These are phyloP conservation scores for Hypericum perforatum DNA, from an alignment of 345 rosid species.

Conservation along the genomic window DNA sequence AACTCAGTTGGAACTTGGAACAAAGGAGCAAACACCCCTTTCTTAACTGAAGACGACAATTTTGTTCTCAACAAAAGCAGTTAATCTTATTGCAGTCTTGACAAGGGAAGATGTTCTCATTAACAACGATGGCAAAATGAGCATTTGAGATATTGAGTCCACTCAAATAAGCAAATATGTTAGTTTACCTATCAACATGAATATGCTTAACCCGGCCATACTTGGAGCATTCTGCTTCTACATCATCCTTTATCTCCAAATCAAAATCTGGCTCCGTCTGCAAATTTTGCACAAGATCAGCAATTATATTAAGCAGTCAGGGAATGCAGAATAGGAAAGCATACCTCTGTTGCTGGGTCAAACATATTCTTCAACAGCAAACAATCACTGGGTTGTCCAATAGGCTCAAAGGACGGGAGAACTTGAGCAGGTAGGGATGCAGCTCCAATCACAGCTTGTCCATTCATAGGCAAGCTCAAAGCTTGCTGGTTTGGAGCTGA, in stretches of 20 bases:
- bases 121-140: neutral
- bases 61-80: no score
- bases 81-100: no score
- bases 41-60: no score
- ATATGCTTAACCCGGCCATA: constrained; percentile 71
- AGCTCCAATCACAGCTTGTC: constrained; percentile 39
- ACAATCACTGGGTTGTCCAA: constrained; percentile 82
- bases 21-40: no score
- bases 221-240: constrained; percentile 71
- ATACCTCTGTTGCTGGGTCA: constrained; percentile 86
- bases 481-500: constrained; percentile 39
- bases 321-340: constrained; percentile 4
- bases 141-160: neutral
- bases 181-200: constrained; percentile 64
- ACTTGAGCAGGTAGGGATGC: constrained; percentile 42
- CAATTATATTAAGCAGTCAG: neutral
- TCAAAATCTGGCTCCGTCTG: constrained; percentile 83
- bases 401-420: constrained; percentile 38
- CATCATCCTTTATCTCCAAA: constrained; percentile 71
- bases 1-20: no score
- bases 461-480: constrained; percentile 39
- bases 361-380: constrained; percentile 85
- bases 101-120: no score
- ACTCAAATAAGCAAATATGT: neutral
- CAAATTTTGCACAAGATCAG: constrained; percentile 16